Percentiles rank a stretch among this genome's conserved stretches.
These are phyloP conservation scores for Russula sp. DNA, from an alignment of 768 basidiomycete species.

Conservation along the genomic window DNA sequence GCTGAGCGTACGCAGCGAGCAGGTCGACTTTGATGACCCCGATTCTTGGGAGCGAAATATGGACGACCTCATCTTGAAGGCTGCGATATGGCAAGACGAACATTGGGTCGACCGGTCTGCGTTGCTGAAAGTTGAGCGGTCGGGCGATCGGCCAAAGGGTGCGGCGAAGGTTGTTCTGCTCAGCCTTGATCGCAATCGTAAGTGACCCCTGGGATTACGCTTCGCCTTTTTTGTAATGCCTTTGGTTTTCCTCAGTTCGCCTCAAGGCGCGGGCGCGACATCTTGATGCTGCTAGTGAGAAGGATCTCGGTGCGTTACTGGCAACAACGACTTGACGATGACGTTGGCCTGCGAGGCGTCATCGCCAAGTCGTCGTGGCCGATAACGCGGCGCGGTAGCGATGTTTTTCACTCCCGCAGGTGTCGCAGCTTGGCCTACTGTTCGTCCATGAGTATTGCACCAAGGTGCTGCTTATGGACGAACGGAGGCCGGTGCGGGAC, in stretches of 20 bases:
- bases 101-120: slow-evolving; percentile 85
- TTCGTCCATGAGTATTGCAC: not conserved
- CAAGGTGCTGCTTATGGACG: not conserved
- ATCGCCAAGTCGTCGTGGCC: not conserved
- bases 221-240: not conserved
- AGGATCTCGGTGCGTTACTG: slow-evolving; percentile 71
- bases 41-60: slow-evolving; percentile 60
- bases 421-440: not conserved
- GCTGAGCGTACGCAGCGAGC: slow-evolving; percentile 76
- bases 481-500: not conserved
- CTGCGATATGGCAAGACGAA: slow-evolving; percentile 88
- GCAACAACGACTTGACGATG: slow-evolving; percentile 28
- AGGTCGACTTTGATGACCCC: slow-evolving; percentile 58
- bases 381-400: not conserved
- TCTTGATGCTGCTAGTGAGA: slow-evolving; percentile 78
- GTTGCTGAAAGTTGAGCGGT: slow-evolving; percentile 41
- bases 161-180: slow-evolving; percentile 82
- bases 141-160: slow-evolving; percentile 32
- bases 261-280: slow-evolving; percentile 85
- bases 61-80: slow-evolving; percentile 92
- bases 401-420: not conserved
- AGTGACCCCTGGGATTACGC: slow-evolving; percentile 25
- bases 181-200: slow-evolving; percentile 87
- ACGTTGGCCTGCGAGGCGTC: not conserved
- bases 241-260: slow-evolving; percentile 49